Percentiles rank a stretch among this genome's conserved stretches.
phyloP scores from a whole-genome alignment of 257 asterid species.

The Leonotis leonurus region DNA sequence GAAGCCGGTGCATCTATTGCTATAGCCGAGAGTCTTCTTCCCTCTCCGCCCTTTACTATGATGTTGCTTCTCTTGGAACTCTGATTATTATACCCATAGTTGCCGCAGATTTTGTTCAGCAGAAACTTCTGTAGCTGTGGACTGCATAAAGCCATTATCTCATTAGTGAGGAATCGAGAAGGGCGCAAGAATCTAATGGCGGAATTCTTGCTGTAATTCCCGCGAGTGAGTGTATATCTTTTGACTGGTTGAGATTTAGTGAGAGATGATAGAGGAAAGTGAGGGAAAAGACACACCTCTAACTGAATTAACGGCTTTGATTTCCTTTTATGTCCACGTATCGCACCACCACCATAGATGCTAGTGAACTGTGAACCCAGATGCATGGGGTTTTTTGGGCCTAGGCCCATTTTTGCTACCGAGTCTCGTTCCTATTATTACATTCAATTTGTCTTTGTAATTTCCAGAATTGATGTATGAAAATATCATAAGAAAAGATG shows the following conservation, averaged over 20 bases:
- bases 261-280: slow-evolving; percentile 36
- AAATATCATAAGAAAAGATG: no score
- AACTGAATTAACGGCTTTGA: slow-evolving; percentile 65
- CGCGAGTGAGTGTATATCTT: background rate
- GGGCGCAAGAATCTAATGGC: background rate
- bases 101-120: slow-evolving; percentile 39
- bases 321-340: slow-evolving; percentile 24
- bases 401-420: no score
- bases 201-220: background rate
- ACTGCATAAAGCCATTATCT: slow-evolving; percentile 54
- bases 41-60: slow-evolving; percentile 33
- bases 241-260: slow-evolving; percentile 38
- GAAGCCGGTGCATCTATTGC: slow-evolving; percentile 71
- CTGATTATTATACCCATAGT: slow-evolving; percentile 24
- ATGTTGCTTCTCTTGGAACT: slow-evolving; percentile 17
- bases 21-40: slow-evolving; percentile 46
- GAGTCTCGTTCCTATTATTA: no score
- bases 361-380: slow-evolving; percentile 4
- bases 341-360: slow-evolving; percentile 14
- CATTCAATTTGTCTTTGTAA: no score
- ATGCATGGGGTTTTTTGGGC: background rate
- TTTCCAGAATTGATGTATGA: no score
- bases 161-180: background rate
- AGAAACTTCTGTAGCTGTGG: slow-evolving; percentile 55
- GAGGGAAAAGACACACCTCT: slow-evolving; percentile 23